Evolutionary conservation across 2,329 filamentous ascomycete genomes (phyloP), one percentile per base, ranked within the genome.

Genomic region (Aureobasidium sp.): DNA sequence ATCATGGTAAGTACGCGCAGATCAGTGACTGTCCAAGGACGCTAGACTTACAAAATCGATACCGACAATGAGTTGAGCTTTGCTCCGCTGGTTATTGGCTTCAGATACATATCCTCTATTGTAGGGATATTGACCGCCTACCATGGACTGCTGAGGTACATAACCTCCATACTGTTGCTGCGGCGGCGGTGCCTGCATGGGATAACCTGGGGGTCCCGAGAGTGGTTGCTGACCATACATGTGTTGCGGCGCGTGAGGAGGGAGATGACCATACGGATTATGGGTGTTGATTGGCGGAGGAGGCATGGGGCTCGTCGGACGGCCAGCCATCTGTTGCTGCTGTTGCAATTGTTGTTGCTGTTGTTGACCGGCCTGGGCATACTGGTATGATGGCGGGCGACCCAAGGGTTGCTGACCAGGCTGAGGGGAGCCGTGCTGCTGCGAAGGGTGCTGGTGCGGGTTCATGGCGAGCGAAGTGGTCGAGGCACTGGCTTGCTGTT

Each of bases 41-140:
- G 34, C 57, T 15, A 63, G 50, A 70, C 87, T 79, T 80, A 96
- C 94, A 82, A 99, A 99, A 78, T 99, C 94, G 74, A 99, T 97
- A 68, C 94, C 94, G 61, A 99, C 94, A 75, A 99, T 99, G 71
- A 99, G 82, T 80, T 97, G 94, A 59, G 94, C 90, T 81, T 97
- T 97, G 79, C 88, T 96, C 73, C 90, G 86, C 71, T 88, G 91
- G 69, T 87, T 90, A 64, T 89, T 91, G 64, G 90, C 92, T 70
- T 96, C 91, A 76, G 97, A 93, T 37, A 70, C 70, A 44, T 66
- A 60, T 26, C 59, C 52, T 56, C 66, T 64, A 47, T 63, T 60
- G 36, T 64, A 63, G 10, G 53, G 41, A 26, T 50, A 46, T 42
- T 63, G 61, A 39, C 36, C 52, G 27, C 63, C 63, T 62, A 51